A percentile compares a stretch with the other conserved stretches of the same genome.
Evolutionary conservation across 129 eudicot genomes (phyloP).

Genomic region (Flaveria linearis): DNA sequence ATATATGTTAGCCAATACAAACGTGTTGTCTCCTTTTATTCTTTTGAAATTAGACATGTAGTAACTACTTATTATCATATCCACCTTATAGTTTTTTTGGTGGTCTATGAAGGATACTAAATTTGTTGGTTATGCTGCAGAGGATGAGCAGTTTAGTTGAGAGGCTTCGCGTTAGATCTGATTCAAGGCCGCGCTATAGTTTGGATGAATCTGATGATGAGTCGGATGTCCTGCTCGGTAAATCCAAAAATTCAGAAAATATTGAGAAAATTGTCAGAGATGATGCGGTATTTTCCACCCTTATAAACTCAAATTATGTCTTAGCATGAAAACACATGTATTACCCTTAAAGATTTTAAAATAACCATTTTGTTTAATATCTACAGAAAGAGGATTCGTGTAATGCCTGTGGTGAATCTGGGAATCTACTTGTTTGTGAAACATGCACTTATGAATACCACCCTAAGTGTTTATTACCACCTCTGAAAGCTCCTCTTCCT

Average conservation of each 20-base stretch:
- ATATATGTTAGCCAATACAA: not conserved
- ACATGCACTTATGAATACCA: constrained; percentile 92
- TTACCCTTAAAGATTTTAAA: not conserved
- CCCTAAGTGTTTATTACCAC: constrained; percentile 80
- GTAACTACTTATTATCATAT: not conserved
- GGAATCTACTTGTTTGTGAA: constrained; percentile 62
- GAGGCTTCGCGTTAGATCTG: constrained; percentile 96
- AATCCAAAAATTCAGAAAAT: constrained; percentile 42
- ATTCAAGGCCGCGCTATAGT: constrained; percentile 72
- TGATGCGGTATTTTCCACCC: constrained; percentile 58
- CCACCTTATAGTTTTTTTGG: not conserved
- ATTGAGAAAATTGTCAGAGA: constrained; percentile 67
- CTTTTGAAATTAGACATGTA: not conserved
- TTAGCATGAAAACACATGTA: not conserved
- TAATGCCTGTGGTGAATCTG: constrained; percentile 70
- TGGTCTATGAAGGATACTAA: not conserved
- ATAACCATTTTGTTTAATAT: not conserved
- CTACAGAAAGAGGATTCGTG: constrained; percentile 81
- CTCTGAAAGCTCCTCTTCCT: constrained; percentile 74
- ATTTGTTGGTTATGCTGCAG: constrained; percentile 40
- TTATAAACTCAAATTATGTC: not conserved
- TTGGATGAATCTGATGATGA: constrained; percentile 91
- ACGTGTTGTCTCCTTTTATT: not conserved
- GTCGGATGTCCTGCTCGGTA: constrained; percentile 49
- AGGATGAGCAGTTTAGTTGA: constrained; percentile 91